A percentile compares a stretch with the other conserved stretches of the same genome.
Conservation (phyloP, 192 early-diverging fungal species). For the Linderina pennispora region DNA sequence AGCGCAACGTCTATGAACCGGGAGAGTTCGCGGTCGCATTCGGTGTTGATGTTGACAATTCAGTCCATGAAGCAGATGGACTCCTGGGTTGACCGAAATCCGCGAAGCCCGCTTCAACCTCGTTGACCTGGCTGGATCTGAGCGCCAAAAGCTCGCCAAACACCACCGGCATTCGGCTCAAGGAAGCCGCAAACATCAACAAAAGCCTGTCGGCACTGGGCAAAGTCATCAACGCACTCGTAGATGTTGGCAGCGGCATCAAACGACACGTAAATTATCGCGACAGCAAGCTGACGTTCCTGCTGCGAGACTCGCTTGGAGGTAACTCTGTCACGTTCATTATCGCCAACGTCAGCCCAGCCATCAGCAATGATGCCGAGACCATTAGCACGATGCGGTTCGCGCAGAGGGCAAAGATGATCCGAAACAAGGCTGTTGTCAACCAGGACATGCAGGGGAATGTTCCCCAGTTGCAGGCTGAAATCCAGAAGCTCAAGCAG, state of each 20-base stretch:
- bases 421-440: slow-evolving; percentile 65
- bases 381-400: slow-evolving; percentile 60
- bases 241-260: slow-evolving; percentile 53
- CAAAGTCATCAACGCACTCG: slow-evolving; percentile 80
- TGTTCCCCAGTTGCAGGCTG: slow-evolving; percentile 55
- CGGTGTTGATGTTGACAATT: slow-evolving; percentile 70
- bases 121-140: slow-evolving; percentile 77
- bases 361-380: slow-evolving; percentile 51
- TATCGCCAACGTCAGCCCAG: slow-evolving; percentile 56
- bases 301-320: slow-evolving; percentile 63
- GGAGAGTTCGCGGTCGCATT: slow-evolving; percentile 73
- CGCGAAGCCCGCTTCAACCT: slow-evolving; percentile 65
- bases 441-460: slow-evolving; percentile 63
- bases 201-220: slow-evolving; percentile 70
- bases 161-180: slow-evolving; percentile 58
- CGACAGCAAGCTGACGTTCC: slow-evolving; percentile 62
- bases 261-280: slow-evolving; percentile 61
- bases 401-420: slow-evolving; percentile 66
- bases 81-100: slow-evolving; percentile 51
- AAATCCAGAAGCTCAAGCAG: slow-evolving; percentile 52
- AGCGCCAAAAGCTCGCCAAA: slow-evolving; percentile 61
- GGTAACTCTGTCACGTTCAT: slow-evolving; percentile 65
- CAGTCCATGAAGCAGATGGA: slow-evolving; percentile 53
- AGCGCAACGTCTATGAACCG: slow-evolving; percentile 80
- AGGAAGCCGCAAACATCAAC: slow-evolving; percentile 82